Evolutionary conservation across 2,329 filamentous ascomycete genomes (phyloP), one percentile per base, ranked within the genome.

Genomic region (Fusarium sp.): DNA sequence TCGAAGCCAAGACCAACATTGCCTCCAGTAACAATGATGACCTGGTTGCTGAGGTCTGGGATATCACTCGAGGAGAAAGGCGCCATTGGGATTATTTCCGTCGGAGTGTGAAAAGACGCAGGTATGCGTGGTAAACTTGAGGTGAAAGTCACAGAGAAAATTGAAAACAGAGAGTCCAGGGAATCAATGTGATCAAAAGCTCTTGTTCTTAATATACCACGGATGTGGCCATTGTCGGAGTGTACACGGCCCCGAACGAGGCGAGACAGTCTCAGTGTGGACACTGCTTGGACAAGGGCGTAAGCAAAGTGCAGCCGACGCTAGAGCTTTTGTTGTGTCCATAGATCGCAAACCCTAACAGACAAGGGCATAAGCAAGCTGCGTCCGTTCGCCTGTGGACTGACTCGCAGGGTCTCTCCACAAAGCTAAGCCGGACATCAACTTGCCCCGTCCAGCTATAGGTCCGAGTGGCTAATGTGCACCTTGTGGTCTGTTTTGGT

Each of bases 21-120:
- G 12, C 59, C 68, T n/a, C 68, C 60, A 43, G 60, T 70, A 32
- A 68, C 65, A 20, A 70, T 68, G 10, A 68, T 65, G 17, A 70
- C 32, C 30, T 68, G 59, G 1, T 33, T 47, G 27, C 11, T 20
- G 14, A 70, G 65, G 37, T 70, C 45, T 15, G 68, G 68, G 20
- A 70, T 70, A 47, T 70, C 35, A 17, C 52, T 45, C 3, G 66
- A 37, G 6, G 35, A 43, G 20, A 47, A 68, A 60, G 54, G 33
- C 22, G 33, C 20, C 54, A 37, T 35, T 17, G 20, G 15, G 54
- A 35, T n/a, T 33, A 6, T 22, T 35, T 35, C 17, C 2, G 6
- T 7, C 6, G 30, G 11, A 54, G 11, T 54, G 27, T 12, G 27
- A 14, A 20, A 6, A 10, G n/a, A 12, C 10, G 10, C 4, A 11